A percentile compares a stretch with the other conserved stretches of the same genome.
These are phyloP conservation scores for Thelephora terrestris DNA, from an alignment of 1,284 basidiomycete species.

Conservation along the genomic window DNA sequence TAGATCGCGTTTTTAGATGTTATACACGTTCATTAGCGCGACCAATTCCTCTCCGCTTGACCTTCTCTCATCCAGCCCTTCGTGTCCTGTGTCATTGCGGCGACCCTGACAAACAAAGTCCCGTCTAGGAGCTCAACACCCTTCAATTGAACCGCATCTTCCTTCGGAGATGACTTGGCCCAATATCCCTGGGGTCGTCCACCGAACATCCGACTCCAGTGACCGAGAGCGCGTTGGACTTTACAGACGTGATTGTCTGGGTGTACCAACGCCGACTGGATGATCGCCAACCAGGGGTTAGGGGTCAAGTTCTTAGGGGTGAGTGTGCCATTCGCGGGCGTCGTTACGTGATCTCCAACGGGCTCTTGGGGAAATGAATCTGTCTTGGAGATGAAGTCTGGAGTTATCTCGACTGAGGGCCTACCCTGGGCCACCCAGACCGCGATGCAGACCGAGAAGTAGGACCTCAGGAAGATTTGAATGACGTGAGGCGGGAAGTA, in stretches of 20 bases:
- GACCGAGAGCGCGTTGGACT: slow-evolving; percentile 43
- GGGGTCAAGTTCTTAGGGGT: slow-evolving; percentile 24
- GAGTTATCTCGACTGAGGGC: slow-evolving; percentile 22
- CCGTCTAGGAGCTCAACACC: slow-evolving; percentile 48
- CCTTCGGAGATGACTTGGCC: slow-evolving; percentile 2
- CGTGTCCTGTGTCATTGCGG: slow-evolving; percentile 36
- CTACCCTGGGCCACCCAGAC: slow-evolving; percentile 31
- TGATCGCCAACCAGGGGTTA: slow-evolving; percentile 46
- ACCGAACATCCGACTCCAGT: slow-evolving; percentile 43
- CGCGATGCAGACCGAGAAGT: slow-evolving; percentile 26
- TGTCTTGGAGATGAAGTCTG: slow-evolving; percentile 8
- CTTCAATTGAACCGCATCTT: slow-evolving; percentile 18
- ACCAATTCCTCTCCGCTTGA: slow-evolving; percentile 22
- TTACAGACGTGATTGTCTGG: slow-evolving; percentile 59
- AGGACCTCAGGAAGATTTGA: slow-evolving; percentile 27
- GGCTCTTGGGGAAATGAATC: slow-evolving; percentile 11
- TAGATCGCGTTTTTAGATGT: too few species aligned
- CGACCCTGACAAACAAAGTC: slow-evolving; percentile 44
- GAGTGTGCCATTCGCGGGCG: slow-evolving; percentile 25
- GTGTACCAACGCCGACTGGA: slow-evolving; percentile 38
- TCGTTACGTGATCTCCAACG: slow-evolving; percentile 4
- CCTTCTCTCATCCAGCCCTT: slow-evolving; percentile 46
- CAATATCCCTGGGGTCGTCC: slow-evolving; percentile 26
- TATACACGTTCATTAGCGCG: slow-evolving; percentile 5
- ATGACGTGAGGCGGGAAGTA: slow-evolving; percentile 20